These are phyloP conservation scores for Chamaecyparis obtusa DNA, from an alignment of 75 land plant species.

Conservation along the genomic window DNA sequence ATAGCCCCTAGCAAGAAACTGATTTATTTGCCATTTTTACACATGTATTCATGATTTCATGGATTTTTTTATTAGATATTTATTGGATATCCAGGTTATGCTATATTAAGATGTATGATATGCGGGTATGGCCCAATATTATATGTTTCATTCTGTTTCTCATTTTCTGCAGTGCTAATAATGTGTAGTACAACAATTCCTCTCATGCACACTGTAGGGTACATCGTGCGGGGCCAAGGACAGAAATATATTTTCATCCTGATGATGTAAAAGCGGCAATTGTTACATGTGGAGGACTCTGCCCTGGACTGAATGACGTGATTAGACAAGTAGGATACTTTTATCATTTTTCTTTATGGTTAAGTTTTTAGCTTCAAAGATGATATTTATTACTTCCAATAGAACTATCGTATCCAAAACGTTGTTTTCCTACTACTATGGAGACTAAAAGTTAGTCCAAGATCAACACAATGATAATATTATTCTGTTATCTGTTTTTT, in stretches of 20 bases:
- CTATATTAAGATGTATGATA: not conserved
- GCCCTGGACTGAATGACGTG: slow-evolving; percentile 96
- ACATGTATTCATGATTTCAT: not conserved
- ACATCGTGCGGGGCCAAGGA: slow-evolving; percentile 87
- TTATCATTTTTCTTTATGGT: not conserved
- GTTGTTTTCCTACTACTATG: not conserved
- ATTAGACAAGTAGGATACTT: slow-evolving; percentile 68
- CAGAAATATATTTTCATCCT: slow-evolving; percentile 80
- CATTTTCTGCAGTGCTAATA: not conserved
- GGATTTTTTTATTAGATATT: not conserved
- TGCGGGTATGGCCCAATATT: not conserved
- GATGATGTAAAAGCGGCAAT: slow-evolving; percentile 89
- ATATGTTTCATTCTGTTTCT: not conserved
- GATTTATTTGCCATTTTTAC: not conserved
- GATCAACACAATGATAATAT: not conserved
- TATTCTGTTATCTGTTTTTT: not conserved
- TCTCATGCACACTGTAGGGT: slow-evolving; percentile 43
- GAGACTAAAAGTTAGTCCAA: not conserved
- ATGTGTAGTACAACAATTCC: not conserved
- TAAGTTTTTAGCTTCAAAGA: slow-evolving; percentile 1
- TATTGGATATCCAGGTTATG: not conserved
- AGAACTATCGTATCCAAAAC: not conserved
- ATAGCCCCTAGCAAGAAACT: not conserved
- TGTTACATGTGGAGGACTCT: slow-evolving; percentile 94
- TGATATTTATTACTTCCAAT: not conserved